phyloP scores from a whole-genome alignment of 78 protist genomes.

The slime mould (Dictyostelium discoideum) region dicty_2.7 NC_007091.3:3169001-3169500 shows the following conservation, averaged over 20 bases:
- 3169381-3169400: not conserved
- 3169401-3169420: not conserved
- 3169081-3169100: not conserved
- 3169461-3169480: not conserved
- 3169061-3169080: constrained; percentile 10
- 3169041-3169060: not conserved
- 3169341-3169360: not conserved
- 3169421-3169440: not conserved
- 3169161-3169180: not conserved
- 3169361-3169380: not conserved
- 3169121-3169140: not conserved
- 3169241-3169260: not conserved
- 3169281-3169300: not conserved
- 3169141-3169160: not conserved
- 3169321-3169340: not conserved
- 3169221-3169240: not conserved
- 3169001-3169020: not conserved
- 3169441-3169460: not conserved
- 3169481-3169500: not conserved
- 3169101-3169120: constrained; percentile 13
- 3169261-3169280: not conserved
- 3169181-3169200: not conserved
- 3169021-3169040: constrained; percentile 1
- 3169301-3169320: not conserved
- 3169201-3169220: not conserved